These are phyloP conservation scores for Penicillium bovifimosum DNA, from an alignment of 495 filamentous ascomycete species.

Conservation along the genomic window DNA sequence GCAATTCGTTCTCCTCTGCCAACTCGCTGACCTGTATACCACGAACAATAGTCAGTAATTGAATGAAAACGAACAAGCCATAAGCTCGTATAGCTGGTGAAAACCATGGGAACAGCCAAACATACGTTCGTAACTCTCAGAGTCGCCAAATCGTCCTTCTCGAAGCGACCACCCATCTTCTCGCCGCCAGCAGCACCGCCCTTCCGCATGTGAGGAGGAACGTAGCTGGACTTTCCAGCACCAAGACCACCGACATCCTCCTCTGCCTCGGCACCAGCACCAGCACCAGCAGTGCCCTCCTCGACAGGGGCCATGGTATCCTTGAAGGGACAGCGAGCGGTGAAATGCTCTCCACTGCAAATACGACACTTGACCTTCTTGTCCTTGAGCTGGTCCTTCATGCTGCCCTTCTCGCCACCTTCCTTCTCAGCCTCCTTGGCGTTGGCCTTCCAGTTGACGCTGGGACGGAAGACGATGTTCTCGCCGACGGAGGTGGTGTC, in stretches of 20 bases:
- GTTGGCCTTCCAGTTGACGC: constrained; percentile 83
- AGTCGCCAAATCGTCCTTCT: constrained; percentile 93
- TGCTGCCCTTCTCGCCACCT: constrained; percentile 59
- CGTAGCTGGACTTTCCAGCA: constrained; percentile 73
- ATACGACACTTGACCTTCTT: constrained; percentile 99
- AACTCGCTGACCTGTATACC: constrained; percentile 77
- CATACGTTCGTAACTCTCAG: constrained; percentile 94
- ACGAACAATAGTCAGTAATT: constrained; percentile 11
- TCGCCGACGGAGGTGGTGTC: constrained; percentile 93
- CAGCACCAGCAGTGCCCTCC: constrained; percentile 53
- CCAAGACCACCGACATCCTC: constrained; percentile 52
- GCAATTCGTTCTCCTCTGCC: constrained; percentile 89
- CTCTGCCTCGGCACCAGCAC: constrained; percentile 44
- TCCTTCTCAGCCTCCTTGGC: constrained; percentile 78
- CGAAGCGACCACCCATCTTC: constrained; percentile 89
- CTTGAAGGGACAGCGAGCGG: constrained; percentile 85
- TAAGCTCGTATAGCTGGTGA: not conserved
- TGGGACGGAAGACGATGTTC: constrained; percentile 93
- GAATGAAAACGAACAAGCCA: constrained; percentile 5
- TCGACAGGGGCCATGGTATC: constrained; percentile 75
- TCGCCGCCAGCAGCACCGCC: constrained; percentile 65
- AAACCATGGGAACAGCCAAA: constrained; percentile 15
- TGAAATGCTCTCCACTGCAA: constrained; percentile 97
- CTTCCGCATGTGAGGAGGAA: constrained; percentile 85
- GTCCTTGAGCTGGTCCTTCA: constrained; percentile 92